Percentiles rank a stretch among this genome's conserved stretches.
Evolutionary conservation across 2,329 filamentous ascomycete genomes (phyloP).

Genomic region (Geoglossum cookeanum): DNA sequence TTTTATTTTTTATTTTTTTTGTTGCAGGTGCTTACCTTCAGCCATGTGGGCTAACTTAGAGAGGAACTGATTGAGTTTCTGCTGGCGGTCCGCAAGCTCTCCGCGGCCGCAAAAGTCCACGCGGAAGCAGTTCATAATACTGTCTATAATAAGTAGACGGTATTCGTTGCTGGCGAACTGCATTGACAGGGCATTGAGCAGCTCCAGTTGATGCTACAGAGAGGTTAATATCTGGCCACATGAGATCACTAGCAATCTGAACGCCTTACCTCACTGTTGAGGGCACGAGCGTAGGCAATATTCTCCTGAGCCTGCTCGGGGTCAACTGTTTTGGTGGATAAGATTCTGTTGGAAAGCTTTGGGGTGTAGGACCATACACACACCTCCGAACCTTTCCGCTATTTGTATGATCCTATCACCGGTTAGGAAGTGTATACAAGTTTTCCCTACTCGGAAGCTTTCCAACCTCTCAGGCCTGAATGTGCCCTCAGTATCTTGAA

Average conservation of each 20-base stretch:
- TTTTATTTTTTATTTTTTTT: neutral
- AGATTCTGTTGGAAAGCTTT: neutral
- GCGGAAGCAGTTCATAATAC: slow-evolving; percentile 50
- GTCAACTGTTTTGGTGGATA: slow-evolving; percentile 24
- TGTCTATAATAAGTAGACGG: slow-evolving; percentile 47
- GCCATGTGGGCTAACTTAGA: slow-evolving; percentile 45
- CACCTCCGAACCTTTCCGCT: slow-evolving; percentile 41
- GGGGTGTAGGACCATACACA: slow-evolving; percentile 4
- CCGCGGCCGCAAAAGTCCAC: slow-evolving; percentile 48
- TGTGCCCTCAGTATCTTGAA: slow-evolving; percentile 37
- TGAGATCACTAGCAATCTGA: neutral
- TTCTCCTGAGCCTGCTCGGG: slow-evolving; percentile 42
- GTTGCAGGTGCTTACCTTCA: slow-evolving; percentile 27
- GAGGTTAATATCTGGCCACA: neutral
- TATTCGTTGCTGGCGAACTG: slow-evolving; percentile 45
- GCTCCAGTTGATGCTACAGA: slow-evolving; percentile 35
- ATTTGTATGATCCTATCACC: slow-evolving; percentile 38
- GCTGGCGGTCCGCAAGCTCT: slow-evolving; percentile 48
- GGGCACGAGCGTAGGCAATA: slow-evolving; percentile 43
- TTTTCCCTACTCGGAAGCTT: neutral
- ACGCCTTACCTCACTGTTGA: slow-evolving; percentile 36
- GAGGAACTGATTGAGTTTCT: slow-evolving; percentile 46
- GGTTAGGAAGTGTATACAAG: neutral
- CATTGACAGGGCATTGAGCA: slow-evolving; percentile 40
- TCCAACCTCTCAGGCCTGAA: slow-evolving; percentile 40